phyloP scores from a whole-genome alignment of 2,329 filamentous ascomycete species.

The Verticillium tricorpus region DNA sequence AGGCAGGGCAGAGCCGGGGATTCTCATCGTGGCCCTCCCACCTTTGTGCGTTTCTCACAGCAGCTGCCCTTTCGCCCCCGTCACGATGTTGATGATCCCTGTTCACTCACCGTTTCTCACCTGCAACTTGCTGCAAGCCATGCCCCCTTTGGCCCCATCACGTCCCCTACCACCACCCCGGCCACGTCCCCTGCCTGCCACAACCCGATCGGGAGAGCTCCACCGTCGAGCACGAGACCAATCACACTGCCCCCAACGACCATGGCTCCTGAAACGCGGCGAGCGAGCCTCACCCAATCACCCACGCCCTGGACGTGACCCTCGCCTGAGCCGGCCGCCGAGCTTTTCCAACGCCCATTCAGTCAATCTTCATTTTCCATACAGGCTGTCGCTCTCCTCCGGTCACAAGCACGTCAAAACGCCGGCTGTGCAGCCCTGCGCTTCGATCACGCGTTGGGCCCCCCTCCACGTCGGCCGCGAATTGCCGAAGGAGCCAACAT shows the following conservation, averaged over 20 bases:
- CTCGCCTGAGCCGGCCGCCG: not conserved
- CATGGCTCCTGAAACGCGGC: not conserved
- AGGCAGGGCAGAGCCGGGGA: not conserved
- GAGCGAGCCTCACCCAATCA: not conserved
- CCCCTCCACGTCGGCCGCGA: not conserved
- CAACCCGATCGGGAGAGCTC: not conserved
- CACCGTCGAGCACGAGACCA: not conserved
- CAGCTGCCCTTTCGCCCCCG: not conserved
- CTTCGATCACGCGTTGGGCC: not conserved
- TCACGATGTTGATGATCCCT: not conserved
- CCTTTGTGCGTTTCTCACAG: not conserved
- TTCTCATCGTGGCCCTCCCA: not conserved
- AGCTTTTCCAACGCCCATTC: not conserved
- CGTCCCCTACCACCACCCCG: not conserved
- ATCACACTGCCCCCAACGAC: not conserved
- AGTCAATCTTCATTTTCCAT: not conserved
- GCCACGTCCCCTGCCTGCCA: not conserved
- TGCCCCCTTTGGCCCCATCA: not conserved
- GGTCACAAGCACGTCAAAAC: not conserved
- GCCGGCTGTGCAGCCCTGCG: not conserved
- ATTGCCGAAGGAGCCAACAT: not conserved
- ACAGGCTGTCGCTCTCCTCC: not conserved
- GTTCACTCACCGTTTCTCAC: slow-evolving; percentile 4
- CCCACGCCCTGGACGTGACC: not conserved
- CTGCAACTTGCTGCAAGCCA: slow-evolving; percentile 6